A percentile compares a stretch with the other conserved stretches of the same genome.
phyloP scores from a whole-genome alignment of 306 rosid species.

The Acmispon strigosus region DNA sequence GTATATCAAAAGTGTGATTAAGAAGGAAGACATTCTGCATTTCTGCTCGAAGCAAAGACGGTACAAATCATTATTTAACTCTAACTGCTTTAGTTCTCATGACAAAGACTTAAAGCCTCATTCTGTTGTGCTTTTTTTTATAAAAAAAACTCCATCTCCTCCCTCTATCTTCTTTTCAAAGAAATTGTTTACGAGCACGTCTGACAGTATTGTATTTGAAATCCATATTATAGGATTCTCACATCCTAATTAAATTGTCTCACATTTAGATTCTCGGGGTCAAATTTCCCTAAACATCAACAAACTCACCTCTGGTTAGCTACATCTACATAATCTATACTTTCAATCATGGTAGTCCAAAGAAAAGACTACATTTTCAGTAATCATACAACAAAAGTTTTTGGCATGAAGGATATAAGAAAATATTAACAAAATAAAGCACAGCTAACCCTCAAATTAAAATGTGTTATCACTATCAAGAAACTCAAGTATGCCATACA shows the following conservation, averaged over 20 bases:
- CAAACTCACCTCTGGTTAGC: background rate
- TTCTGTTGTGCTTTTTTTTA: background rate
- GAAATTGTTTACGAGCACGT: background rate
- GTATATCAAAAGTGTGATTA: constrained; percentile 1
- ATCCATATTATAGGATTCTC: background rate
- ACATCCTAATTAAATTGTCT: background rate
- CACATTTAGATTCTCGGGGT: background rate
- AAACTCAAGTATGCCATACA: background rate
- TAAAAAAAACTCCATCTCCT: background rate
- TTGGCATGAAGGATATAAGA: background rate
- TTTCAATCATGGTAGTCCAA: background rate
- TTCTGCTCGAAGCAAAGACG: constrained; percentile 6
- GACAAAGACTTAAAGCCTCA: background rate
- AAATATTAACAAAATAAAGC: background rate
- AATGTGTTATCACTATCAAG: background rate
- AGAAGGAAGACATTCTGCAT: constrained; percentile 4
- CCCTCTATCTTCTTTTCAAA: background rate
- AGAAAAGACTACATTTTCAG: background rate
- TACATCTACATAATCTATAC: background rate
- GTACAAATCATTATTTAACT: background rate
- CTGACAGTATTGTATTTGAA: background rate
- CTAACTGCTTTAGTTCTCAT: background rate
- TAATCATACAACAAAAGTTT: background rate
- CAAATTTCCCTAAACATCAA: background rate
- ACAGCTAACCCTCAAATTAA: background rate